A percentile compares a stretch with the other conserved stretches of the same genome.
Conservation (phyloP, 345 rosid genomes). For the Microthlaspi erraticum region DNA sequence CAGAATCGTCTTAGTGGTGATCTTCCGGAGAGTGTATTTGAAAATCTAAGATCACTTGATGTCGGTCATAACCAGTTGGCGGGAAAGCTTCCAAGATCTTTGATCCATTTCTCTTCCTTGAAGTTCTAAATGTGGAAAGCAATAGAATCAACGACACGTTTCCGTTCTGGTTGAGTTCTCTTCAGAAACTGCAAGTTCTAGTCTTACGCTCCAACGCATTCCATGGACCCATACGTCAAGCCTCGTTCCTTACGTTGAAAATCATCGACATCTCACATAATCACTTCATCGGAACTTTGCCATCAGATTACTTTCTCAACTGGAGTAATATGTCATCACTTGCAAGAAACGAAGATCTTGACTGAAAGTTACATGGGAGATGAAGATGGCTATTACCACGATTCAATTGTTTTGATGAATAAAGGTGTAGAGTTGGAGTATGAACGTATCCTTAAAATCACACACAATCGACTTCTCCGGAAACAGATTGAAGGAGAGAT, state of each 20-base stretch:
- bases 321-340: not conserved
- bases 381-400: not conserved
- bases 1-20: too few relatives aligned
- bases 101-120: not conserved
- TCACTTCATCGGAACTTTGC: too few relatives aligned
- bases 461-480: not conserved
- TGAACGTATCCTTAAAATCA: not conserved
- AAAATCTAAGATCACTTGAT: too few relatives aligned
- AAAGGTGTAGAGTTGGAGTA: not conserved
- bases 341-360: not conserved
- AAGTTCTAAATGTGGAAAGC: constrained; percentile 24
- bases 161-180: not conserved
- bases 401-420: constrained; percentile 1
- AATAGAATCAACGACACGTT: not conserved
- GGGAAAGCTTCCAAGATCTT: constrained; percentile 27
- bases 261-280: too few relatives aligned
- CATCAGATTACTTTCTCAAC: too few relatives aligned
- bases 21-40: too few relatives aligned
- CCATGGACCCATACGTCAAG: not conserved
- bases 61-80: too few relatives aligned
- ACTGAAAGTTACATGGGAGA: not conserved
- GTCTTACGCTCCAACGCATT: not conserved
- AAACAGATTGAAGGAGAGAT: constrained; percentile 1
- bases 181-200: not conserved
- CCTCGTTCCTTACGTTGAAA: not conserved